Evolutionary conservation across 257 asterid species (phyloP).

Genomic region (Plantago ovata): DNA sequence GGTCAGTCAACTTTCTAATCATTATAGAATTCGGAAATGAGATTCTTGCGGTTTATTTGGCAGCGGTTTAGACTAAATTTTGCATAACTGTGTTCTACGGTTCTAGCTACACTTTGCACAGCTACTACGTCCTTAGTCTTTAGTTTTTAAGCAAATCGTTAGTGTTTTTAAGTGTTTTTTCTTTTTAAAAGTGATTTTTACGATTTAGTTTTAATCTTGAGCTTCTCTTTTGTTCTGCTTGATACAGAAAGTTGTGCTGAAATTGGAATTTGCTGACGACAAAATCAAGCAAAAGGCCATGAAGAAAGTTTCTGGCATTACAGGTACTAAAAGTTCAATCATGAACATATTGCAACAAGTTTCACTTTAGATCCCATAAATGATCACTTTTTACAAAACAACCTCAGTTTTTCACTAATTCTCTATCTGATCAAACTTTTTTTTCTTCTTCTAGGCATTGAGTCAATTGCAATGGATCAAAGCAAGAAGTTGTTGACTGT

Average conservation of each 20-base stretch:
- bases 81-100: too few species aligned
- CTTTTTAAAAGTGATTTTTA: too few species aligned
- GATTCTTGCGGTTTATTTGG: too few species aligned
- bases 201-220: too few species aligned
- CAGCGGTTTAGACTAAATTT: too few species aligned
- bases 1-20: not conserved
- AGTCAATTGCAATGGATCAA: conserved; percentile 49
- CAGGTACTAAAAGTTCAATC: conserved; percentile 34
- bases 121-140: not conserved
- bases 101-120: too few species aligned
- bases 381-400: conserved; percentile 15
- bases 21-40: too few species aligned
- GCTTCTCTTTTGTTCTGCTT: not conserved
- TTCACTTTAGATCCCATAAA: not conserved
- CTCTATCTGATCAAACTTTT: not conserved
- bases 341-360: not conserved
- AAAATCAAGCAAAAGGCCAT: conserved; percentile 52
- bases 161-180: too few species aligned
- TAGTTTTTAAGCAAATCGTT: too few species aligned
- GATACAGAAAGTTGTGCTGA: conserved; percentile 51
- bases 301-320: conserved; percentile 49
- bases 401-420: conserved; percentile 3
- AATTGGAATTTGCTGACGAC: conserved; percentile 50
- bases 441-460: conserved; percentile 39
- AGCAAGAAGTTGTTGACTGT: conserved; percentile 60